Percentiles rank a stretch among this genome's conserved stretches.
Conservation (phyloP, 2,329 filamentous ascomycete genomes). For the Penicillium vulpinum region DNA sequence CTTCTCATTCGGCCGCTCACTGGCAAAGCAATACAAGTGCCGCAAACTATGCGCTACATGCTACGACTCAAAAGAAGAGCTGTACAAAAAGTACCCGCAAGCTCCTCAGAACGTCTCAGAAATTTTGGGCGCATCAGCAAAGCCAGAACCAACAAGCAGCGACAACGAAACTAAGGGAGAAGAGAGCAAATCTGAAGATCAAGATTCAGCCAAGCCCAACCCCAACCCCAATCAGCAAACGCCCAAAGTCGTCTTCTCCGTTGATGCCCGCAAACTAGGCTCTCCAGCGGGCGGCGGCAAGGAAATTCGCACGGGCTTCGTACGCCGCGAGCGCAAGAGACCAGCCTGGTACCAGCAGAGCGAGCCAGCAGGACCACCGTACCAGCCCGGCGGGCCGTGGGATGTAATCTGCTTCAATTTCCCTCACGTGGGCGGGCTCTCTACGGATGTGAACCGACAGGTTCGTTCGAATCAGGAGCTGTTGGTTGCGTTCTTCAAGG, state of each 20-base stretch:
- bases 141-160: constrained; percentile 10
- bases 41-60: constrained; percentile 45
- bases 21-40: constrained; percentile 45
- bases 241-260: constrained; percentile 42
- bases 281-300: constrained; percentile 41
- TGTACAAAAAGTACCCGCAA: constrained; percentile 74
- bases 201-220: neutral
- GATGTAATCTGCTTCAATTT: constrained; percentile 93
- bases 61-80: constrained; percentile 46
- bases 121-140: constrained; percentile 25
- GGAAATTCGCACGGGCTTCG: constrained; percentile 44
- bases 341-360: constrained; percentile 28
- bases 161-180: neutral
- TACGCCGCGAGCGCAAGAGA: constrained; percentile 32
- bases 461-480: constrained; percentile 81
- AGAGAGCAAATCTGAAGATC: neutral
- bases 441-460: constrained; percentile 90
- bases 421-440: constrained; percentile 89
- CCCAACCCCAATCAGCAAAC: neutral
- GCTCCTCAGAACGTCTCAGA: constrained; percentile 59
- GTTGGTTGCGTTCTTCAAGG: constrained; percentile 51
- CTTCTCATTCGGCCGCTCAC: constrained; percentile 50
- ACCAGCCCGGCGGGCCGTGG: constrained; percentile 51
- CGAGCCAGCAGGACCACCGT: constrained; percentile 3
- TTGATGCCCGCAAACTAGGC: constrained; percentile 48